Percentiles rank a stretch among this genome's conserved stretches.
These are phyloP conservation scores for Debaryomyces sp. DNA, from an alignment of 1,139 yeast species.

Conservation along the genomic window DNA sequence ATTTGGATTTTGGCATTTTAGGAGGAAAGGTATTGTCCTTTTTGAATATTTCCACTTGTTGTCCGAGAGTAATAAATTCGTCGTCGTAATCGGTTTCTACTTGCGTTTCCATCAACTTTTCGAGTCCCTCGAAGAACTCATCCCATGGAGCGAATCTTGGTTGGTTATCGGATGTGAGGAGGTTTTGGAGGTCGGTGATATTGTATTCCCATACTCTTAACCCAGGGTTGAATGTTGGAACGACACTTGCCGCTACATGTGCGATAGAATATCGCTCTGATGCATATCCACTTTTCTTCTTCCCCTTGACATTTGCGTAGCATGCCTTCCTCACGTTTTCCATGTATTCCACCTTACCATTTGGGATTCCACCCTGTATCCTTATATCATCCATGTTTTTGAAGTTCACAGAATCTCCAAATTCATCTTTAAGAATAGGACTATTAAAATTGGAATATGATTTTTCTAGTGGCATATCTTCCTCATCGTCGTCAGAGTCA, in stretches of 20 bases:
- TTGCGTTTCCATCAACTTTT: constrained; percentile 26
- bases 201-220: constrained; percentile 86
- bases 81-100: constrained; percentile 20
- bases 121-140: constrained; percentile 53
- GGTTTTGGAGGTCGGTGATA: constrained; percentile 50
- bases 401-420: neutral
- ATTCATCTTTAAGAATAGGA: constrained; percentile 3
- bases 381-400: constrained; percentile 20
- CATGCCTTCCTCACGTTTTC: constrained; percentile 52
- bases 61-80: constrained; percentile 4
- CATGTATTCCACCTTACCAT: constrained; percentile 64
- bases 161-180: constrained; percentile 13
- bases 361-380: constrained; percentile 63
- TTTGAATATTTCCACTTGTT: constrained; percentile 15
- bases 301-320: constrained; percentile 52
- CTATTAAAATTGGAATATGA: constrained; percentile 1
- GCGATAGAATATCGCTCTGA: constrained; percentile 69
- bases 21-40: constrained; percentile 71
- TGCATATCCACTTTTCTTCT: constrained; percentile 43
- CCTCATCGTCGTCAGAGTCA: constrained; percentile 11
- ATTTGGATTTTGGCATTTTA: constrained; percentile 53
- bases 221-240: constrained; percentile 86
- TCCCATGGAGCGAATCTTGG: constrained; percentile 51
- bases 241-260: constrained; percentile 73
- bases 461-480: constrained; percentile 12